Evolutionary conservation across 257 asterid species (phyloP).

Genomic region (Przewalskia tangutica): DNA sequence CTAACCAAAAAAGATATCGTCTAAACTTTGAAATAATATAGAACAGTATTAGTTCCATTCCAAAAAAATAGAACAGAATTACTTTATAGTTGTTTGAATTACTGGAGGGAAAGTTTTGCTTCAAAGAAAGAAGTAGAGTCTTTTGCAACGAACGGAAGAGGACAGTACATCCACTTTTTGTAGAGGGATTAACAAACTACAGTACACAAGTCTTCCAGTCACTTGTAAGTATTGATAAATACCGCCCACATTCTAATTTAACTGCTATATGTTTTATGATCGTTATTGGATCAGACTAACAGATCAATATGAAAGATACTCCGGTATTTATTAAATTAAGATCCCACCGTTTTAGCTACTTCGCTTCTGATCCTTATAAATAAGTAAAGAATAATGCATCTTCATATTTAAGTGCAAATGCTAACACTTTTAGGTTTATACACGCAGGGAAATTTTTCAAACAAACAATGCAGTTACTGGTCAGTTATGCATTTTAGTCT

Average conservation of each 20-base stretch:
- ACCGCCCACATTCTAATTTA: background rate
- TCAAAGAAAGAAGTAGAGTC: background rate
- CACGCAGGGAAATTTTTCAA: background rate
- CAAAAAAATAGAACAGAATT: background rate
- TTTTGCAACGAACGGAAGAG: background rate
- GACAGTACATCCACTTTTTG: background rate
- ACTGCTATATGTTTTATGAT: background rate
- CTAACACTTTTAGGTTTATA: background rate
- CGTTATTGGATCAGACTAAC: background rate
- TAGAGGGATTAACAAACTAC: background rate
- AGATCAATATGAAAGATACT: background rate
- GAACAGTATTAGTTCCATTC: background rate
- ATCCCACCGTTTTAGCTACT: background rate
- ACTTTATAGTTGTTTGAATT: background rate
- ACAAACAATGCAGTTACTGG: background rate
- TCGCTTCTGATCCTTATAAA: background rate
- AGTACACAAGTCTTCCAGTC: background rate
- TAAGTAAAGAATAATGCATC: background rate
- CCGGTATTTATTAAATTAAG: background rate
- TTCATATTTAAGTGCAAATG: background rate
- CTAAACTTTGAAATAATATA: background rate
- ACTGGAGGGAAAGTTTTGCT: background rate
- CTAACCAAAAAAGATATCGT: background rate
- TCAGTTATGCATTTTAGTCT: background rate
- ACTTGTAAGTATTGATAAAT: background rate